Evolutionary conservation across 2,329 filamentous ascomycete genomes (phyloP), one percentile per base, ranked within the genome.

Genomic region (Aspergillus chevalieri): DNA sequence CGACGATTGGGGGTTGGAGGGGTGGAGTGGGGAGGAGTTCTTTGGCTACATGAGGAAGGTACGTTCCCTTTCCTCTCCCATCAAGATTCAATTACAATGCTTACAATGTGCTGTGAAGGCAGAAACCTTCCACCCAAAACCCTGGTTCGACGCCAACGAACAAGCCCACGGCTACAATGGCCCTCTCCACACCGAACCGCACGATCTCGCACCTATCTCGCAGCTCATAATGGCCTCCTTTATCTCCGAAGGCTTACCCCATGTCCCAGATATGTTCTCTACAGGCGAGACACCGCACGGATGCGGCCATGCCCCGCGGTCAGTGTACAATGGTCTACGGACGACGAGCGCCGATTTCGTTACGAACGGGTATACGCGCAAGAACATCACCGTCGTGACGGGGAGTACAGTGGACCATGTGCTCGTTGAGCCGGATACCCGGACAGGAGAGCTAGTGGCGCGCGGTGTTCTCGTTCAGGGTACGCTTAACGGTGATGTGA

Each of bases 221-320:
- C 65, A 81, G 42, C 69, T 77, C 26, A 62, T 83, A 8, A 66
- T 77, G 24, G 72, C 82, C 44, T 82, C 79, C 0, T 76, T 82
- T 65, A 64, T 78, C 7, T 78, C 76, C 2, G 66, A 76, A 51
- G 80, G 80, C 48, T 62, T 84, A 0, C 74, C 76, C 0, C 67
- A 80, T n/a, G 72, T 79, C 38, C 70, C 73, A 15, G 81, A 84
- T 53, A 82, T 84, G 78, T 83, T 83, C 58, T 74, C 75, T 1
- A 77, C 73, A 21, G 76, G 77, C 15, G 69, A 76, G 26, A 74
- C 72, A 17, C 64, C 78, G 1, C 74, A 80, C 46, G 79, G 78
- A 1, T 82, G 79, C 54, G 79, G 80, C 2, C 79, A 82, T 60
- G 77, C 65, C 1, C 70, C 76, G 10, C 68, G 79, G 52, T 80